phyloP scores from a whole-genome alignment of 768 basidiomycete species.

The Pisolithus marmoratus region DNA sequence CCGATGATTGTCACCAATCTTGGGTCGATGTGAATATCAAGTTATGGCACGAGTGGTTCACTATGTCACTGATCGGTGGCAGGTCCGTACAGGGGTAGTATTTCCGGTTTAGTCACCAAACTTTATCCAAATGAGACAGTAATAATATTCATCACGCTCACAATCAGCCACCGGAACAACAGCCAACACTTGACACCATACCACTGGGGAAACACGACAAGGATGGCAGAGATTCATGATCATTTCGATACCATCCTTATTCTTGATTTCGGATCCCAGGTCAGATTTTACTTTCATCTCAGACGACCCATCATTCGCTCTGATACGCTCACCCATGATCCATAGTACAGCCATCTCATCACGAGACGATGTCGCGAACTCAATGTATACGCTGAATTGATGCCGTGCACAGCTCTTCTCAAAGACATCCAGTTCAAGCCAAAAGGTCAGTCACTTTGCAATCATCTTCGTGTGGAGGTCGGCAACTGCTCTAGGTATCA shows the following conservation, averaged over 20 bases:
- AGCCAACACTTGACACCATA: background rate
- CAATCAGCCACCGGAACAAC: no score
- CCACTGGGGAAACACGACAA: constrained; percentile 13
- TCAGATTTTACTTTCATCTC: constrained; percentile 28
- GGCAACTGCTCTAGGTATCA: constrained; percentile 57
- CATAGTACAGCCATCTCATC: constrained; percentile 93
- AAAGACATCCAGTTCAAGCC: constrained; percentile 88
- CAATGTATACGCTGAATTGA: constrained; percentile 94
- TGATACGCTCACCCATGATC: background rate
- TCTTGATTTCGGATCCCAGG: constrained; percentile 96
- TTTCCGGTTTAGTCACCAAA: no score
- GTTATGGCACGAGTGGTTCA: no score
- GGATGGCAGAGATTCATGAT: constrained; percentile 86
- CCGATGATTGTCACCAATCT: no score
- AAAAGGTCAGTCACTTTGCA: constrained; percentile 51
- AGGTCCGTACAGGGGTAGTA: no score
- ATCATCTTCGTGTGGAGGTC: background rate
- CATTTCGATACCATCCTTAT: constrained; percentile 96
- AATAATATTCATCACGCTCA: background rate
- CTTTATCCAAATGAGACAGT: no score
- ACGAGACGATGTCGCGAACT: constrained; percentile 96
- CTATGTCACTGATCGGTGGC: no score
- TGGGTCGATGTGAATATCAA: no score
- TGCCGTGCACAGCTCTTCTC: constrained; percentile 93
- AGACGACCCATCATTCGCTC: constrained; percentile 8